Percentiles rank a stretch among this genome's conserved stretches.
Conservation (phyloP, 73 alveolate species). For the Blepharisma stoltei region DNA sequence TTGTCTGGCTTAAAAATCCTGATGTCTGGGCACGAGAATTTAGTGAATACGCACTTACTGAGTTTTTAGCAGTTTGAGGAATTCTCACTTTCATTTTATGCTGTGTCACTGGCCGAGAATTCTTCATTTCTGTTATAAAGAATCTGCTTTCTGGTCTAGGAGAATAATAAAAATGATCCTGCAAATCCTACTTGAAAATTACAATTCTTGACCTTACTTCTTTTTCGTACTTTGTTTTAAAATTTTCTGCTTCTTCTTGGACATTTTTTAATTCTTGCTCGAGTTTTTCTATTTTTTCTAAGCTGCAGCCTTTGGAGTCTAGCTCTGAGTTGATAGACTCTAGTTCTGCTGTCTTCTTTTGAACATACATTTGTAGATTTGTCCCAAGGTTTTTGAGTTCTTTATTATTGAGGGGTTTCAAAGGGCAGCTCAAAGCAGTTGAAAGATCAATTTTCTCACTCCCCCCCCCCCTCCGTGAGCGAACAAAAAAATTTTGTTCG, state of each 20-base stretch:
- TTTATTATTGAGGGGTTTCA: neutral
- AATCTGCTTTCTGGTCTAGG: neutral
- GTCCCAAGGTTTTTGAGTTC: constrained; percentile 9
- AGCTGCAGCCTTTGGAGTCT: no score
- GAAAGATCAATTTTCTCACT: neutral
- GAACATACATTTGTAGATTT: neutral
- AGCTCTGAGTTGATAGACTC: neutral
- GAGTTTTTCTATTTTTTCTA: neutral
- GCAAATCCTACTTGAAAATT: neutral
- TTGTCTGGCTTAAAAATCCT: no score
- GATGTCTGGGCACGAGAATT: no score
- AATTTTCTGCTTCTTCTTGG: neutral
- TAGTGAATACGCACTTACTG: no score
- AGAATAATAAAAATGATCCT: no score
- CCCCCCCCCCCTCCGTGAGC: no score
- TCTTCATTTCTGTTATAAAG: neutral
- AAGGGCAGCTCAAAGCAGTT: neutral
- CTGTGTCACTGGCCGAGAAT: constrained; percentile 10
- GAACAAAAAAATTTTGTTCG: no score
- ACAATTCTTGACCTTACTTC: neutral
- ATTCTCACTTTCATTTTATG: neutral
- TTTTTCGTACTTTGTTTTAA: neutral
- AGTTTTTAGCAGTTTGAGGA: no score
- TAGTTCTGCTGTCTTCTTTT: neutral
- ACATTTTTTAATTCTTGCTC: neutral